These are phyloP conservation scores for Casuarina cunninghamiana DNA, from an alignment of 306 rosid species.

Conservation along the genomic window DNA sequence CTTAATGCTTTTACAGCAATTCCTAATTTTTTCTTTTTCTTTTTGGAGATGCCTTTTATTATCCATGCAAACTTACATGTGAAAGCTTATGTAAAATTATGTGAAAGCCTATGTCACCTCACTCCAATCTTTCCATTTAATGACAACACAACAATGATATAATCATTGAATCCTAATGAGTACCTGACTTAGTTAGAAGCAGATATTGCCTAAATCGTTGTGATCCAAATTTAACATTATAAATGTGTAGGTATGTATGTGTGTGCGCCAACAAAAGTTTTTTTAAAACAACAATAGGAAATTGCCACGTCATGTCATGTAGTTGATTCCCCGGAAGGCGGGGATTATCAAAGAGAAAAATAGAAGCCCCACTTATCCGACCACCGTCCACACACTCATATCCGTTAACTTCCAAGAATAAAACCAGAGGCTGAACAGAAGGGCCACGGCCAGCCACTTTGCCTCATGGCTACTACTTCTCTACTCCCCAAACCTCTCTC, in stretches of 20 bases:
- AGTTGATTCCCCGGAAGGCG: not conserved
- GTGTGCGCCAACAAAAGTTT: not conserved
- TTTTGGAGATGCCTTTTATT: too few relatives aligned
- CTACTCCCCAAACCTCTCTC: constrained; percentile 55
- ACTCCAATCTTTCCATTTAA: constrained; percentile 47
- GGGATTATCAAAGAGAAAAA: not conserved
- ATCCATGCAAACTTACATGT: too few relatives aligned
- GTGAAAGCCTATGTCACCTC: constrained; percentile 12
- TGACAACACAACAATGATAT: constrained; percentile 60
- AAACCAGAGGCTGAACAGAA: constrained; percentile 7
- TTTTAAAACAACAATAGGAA: constrained; percentile 13
- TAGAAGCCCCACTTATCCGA: constrained; percentile 71
- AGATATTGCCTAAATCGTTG: constrained; percentile 21
- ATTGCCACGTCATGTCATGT: constrained; percentile 31
- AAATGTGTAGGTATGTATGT: constrained; percentile 18
- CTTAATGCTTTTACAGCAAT: too few relatives aligned
- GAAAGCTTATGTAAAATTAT: too few relatives aligned
- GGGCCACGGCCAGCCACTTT: not conserved
- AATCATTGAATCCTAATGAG: constrained; percentile 46
- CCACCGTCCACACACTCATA: constrained; percentile 66
- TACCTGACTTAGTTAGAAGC: constrained; percentile 3
- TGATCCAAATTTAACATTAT: constrained; percentile 12
- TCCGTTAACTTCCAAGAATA: not conserved
- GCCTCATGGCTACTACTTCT: constrained; percentile 58
- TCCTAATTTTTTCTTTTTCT: too few relatives aligned